phyloP scores from a whole-genome alignment of 2,329 filamentous ascomycete species.

The Cadophora malorum region DNA sequence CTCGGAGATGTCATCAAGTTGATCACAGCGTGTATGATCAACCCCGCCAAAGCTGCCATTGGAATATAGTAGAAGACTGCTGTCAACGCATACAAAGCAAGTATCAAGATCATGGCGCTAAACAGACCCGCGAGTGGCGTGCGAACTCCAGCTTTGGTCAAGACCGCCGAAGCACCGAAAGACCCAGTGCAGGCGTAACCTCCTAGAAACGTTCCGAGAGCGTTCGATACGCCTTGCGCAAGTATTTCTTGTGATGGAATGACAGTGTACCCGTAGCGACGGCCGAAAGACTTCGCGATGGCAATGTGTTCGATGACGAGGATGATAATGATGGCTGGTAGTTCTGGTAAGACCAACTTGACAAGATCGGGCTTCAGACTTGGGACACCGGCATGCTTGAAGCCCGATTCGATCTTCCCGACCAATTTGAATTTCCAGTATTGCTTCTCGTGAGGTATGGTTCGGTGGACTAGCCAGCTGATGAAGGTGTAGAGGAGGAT shows the following conservation, averaged over 20 bases:
- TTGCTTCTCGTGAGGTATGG: constrained; percentile 7
- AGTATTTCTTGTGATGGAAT: constrained; percentile 24
- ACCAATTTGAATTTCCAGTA: constrained; percentile 19
- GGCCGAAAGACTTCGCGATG: constrained; percentile 21
- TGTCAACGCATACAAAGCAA: constrained; percentile 19
- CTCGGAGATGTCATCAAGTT: constrained; percentile 22
- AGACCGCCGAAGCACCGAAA: constrained; percentile 22
- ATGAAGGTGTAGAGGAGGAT: constrained; percentile 4
- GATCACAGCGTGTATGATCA: constrained; percentile 25
- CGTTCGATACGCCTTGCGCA: constrained; percentile 19
- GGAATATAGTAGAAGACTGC: constrained; percentile 27
- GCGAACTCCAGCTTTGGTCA: constrained; percentile 20
- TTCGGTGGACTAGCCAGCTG: constrained; percentile 9
- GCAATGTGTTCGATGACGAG: constrained; percentile 23
- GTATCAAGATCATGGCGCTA: constrained; percentile 19
- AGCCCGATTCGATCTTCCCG: constrained; percentile 17
- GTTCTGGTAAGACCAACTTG: constrained; percentile 17
- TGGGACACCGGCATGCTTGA: constrained; percentile 22
- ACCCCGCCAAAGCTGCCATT: constrained; percentile 17
- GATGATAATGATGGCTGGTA: constrained; percentile 25
- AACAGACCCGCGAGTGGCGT: constrained; percentile 23
- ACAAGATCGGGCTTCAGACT: constrained; percentile 10
- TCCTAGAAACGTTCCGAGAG: constrained; percentile 18
- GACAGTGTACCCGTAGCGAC: constrained; percentile 15
- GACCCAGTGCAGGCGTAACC: constrained; percentile 23